These are phyloP conservation scores for Hibiscus trionum DNA, from an alignment of 345 rosid species.

Conservation along the genomic window DNA sequence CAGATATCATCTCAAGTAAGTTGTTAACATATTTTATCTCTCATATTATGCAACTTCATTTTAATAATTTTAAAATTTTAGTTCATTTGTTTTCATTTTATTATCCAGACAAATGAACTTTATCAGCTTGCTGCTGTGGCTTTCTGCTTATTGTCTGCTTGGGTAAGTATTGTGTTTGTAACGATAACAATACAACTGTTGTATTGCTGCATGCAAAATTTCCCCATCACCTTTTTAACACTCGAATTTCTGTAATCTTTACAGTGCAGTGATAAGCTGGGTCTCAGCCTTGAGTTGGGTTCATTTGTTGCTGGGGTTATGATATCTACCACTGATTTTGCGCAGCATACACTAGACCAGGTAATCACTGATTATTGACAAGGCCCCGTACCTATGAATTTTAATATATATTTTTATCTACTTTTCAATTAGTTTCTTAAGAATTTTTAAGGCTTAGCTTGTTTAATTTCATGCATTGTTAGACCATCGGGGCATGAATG, in stretches of 20 bases:
- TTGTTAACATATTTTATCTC: conserved; percentile 1
- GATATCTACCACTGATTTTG: conserved; percentile 95
- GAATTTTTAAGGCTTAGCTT: background rate
- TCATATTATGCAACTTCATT: background rate
- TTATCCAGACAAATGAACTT: conserved; percentile 85
- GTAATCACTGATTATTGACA: conserved; percentile 25
- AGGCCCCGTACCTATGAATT: conserved; percentile 1
- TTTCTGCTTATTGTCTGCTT: conserved; percentile 95
- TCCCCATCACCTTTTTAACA: background rate
- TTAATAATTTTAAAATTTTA: background rate
- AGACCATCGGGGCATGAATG: background rate
- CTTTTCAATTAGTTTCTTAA: background rate
- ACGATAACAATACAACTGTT: background rate
- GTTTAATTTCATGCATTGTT: background rate
- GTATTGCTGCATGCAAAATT: background rate
- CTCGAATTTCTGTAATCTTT: conserved; percentile 25
- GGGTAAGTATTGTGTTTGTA: conserved; percentile 49
- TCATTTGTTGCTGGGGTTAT: conserved; percentile 98
- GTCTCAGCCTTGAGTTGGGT: conserved; percentile 98
- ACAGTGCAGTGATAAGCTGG: conserved; percentile 99
- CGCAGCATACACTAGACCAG: conserved; percentile 95
- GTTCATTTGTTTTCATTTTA: conserved; percentile 18
- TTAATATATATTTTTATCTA: background rate
- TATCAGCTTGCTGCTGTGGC: conserved; percentile 99
- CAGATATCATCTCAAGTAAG: conserved; percentile 97